Percentiles rank a stretch among this genome's conserved stretches.
These are phyloP conservation scores for Coemansia sp. DNA, from an alignment of 192 early-diverging fungal species.

Conservation along the genomic window DNA sequence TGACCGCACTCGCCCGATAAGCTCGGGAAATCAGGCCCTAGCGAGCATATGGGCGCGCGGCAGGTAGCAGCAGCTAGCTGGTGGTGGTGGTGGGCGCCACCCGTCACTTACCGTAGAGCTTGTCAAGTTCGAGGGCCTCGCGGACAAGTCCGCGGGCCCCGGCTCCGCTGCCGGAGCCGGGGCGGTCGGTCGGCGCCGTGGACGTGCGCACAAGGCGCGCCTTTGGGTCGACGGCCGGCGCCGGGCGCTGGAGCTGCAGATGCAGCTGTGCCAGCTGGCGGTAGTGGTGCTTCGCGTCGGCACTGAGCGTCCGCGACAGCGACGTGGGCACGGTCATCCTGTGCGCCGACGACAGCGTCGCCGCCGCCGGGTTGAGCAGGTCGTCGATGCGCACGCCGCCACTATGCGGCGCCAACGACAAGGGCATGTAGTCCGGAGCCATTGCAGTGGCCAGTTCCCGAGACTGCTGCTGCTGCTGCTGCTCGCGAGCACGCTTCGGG, in stretches of 20 bases:
- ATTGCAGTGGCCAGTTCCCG: not conserved
- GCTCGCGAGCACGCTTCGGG: slow-evolving; percentile 9
- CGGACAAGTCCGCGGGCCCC: slow-evolving; percentile 34
- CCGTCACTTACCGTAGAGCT: slow-evolving; percentile 44
- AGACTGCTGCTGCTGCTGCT: not conserved
- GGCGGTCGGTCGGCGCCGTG: slow-evolving; percentile 25
- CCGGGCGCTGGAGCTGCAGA: slow-evolving; percentile 17
- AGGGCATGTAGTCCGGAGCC: too few species aligned
- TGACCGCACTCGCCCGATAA: too few species aligned
- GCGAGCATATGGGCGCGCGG: too few species aligned
- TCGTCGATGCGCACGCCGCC: slow-evolving; percentile 44
- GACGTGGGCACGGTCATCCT: slow-evolving; percentile 33
- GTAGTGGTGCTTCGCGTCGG: slow-evolving; percentile 34
- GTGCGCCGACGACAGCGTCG: slow-evolving; percentile 25
- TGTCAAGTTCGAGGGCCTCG: slow-evolving; percentile 46
- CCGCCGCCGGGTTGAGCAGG: slow-evolving; percentile 34
- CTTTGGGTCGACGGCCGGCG: slow-evolving; percentile 10
- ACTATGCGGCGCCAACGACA: too few species aligned
- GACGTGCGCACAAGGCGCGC: slow-evolving; percentile 25
- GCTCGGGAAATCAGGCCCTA: too few species aligned
- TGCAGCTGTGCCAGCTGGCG: slow-evolving; percentile 31
- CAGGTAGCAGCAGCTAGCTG: too few species aligned
- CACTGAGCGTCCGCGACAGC: slow-evolving; percentile 31
- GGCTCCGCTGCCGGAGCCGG: not conserved
- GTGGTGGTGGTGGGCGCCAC: too few species aligned